Base-by-base conservation (phyloP, 2,329 filamentous ascomycete species). In the Mycosphaerelloides madeirae region DNA sequence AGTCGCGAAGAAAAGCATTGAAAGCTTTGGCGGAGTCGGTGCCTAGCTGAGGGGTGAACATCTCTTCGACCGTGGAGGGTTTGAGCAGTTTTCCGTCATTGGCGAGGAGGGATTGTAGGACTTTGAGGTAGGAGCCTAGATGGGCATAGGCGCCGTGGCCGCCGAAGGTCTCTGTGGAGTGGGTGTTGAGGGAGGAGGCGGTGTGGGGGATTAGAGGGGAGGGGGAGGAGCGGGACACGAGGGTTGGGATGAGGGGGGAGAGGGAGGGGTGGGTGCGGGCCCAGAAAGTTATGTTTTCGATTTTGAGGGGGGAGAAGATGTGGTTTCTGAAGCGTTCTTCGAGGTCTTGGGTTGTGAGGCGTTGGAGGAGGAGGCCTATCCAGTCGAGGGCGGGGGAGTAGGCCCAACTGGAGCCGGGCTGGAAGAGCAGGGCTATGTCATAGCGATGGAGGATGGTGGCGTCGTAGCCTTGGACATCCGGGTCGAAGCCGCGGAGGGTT, bases 311-410 rank as follows among this genome's bases (percentile, higher is more conserved):
- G 0, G 57, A 58, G 49, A 67, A 74, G 14, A 78, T 69, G 36
- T 71, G 63, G 41, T 68, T 51, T 9, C 70, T 60, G 65, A 2
- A 71, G 64, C 2, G 80, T 59, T 0, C 65, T 67, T 7, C 54
- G 41, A 43, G 33, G 16, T 43, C 41, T 2, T 34, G 22, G 7
- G n/a, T 8, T 0, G 73, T 74, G 0, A 74, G 54, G 0, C 68
- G 62, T 52, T 79, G 76, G 1, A 80, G 65, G 1, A 79, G 61
- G 0, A 68, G 65, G 2, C 77, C 76, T 0, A 70, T 72, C 76
- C 75, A 80, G 60, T 80, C 77, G 1, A 74, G 56, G 2, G 54
- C 53, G 1, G 67, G 52, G 0, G 74, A 69, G 48, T 80, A 80
- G 49, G 66, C 64, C 76, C 76, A 80, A 3, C 65, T 59, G 0